Base-by-base conservation (phyloP, 2,329 filamentous ascomycete genomes). In the Pseudopyrenochaeta lycopersici region DNA sequence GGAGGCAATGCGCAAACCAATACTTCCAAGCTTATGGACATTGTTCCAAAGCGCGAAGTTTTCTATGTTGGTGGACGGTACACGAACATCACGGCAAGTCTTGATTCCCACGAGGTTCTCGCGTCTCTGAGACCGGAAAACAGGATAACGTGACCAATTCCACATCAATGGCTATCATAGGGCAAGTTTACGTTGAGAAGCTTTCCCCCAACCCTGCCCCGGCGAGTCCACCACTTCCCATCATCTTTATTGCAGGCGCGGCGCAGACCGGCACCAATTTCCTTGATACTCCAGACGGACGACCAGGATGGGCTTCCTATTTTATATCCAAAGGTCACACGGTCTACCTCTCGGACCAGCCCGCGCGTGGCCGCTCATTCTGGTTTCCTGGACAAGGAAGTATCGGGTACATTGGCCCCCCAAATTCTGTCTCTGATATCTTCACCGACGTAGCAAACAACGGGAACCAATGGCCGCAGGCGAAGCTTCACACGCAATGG, bases 241-340 rank as follows among this genome's bases (percentile, higher is more conserved):
- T 75, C 11, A 54, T 73, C n/a, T 68, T 73, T 42, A 64, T 72
- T n/a, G 54, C 62, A 11, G 70, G 67, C 7, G 54, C 54, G 7
- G 69, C 51, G 2, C 71, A 73, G 39, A 72, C 68, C 4, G 69
- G 63, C 9, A 68, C 67, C 4, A 74, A 70, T 30, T 75, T 66
- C n/a, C 62, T 76, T 12, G 77, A 77, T 32, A 84, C 81, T 15
- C 81, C 82, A 5, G 80, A 84, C 49, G 78, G 78, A 39, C 68
- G 76, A 12, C 73, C 73, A 7, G 81, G 81, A 14, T 84, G 81
- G 81, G 78, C 81, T 0, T 80, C 78, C 2, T 74, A 74, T 51
- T 84, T 83, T 60, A 56, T 83, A 6, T 58, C 64, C 4, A 70
- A 76, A n/a, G 80, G 81, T 14, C 80, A 81, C 63, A 76, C 79